phyloP scores from a whole-genome alignment of 2,329 filamentous ascomycete species.

The Corynespora cassiicola region DNA sequence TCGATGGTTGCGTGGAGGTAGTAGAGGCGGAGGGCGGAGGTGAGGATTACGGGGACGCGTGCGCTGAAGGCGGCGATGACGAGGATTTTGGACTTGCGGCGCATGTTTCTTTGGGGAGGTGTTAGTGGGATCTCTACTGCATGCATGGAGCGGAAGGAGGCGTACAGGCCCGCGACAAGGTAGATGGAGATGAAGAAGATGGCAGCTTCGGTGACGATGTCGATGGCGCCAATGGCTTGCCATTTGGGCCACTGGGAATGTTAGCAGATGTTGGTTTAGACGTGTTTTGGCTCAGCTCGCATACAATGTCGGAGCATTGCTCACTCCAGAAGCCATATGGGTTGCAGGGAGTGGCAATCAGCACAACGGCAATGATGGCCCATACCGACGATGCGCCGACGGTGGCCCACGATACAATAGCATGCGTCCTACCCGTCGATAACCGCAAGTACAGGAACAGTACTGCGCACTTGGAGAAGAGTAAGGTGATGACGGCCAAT shows the following conservation, averaged over 20 bases:
- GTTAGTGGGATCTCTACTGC: no score
- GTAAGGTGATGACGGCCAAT: slow-evolving; percentile 35
- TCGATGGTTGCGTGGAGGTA: slow-evolving; percentile 27
- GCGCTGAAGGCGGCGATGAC: slow-evolving; percentile 38
- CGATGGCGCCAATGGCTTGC: slow-evolving; percentile 33
- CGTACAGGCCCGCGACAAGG: slow-evolving; percentile 30
- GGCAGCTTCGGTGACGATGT: slow-evolving; percentile 32
- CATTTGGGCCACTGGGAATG: slow-evolving; percentile 31
- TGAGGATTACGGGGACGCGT: slow-evolving; percentile 34
- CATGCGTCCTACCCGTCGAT: slow-evolving; percentile 26
- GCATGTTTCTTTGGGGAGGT: no score
- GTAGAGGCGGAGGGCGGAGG: slow-evolving; percentile 30
- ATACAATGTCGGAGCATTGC: slow-evolving; percentile 28
- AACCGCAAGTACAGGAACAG: slow-evolving; percentile 37
- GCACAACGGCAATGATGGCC: slow-evolving; percentile 27
- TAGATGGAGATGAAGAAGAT: slow-evolving; percentile 36
- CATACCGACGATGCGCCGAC: slow-evolving; percentile 27
- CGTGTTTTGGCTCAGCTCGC: slow-evolving; percentile 5
- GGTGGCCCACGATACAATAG: slow-evolving; percentile 23
- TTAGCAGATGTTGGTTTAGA: slow-evolving; percentile 6
- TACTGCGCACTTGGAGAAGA: slow-evolving; percentile 35
- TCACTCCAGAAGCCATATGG: slow-evolving; percentile 23
- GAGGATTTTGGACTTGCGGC: slow-evolving; percentile 26
- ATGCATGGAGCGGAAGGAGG: no score
- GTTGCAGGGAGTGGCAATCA: slow-evolving; percentile 36